Evolutionary conservation across 1,284 basidiomycete genomes (phyloP), one percentile per base, ranked within the genome.

Genomic region (Puccinia novopanici): DNA sequence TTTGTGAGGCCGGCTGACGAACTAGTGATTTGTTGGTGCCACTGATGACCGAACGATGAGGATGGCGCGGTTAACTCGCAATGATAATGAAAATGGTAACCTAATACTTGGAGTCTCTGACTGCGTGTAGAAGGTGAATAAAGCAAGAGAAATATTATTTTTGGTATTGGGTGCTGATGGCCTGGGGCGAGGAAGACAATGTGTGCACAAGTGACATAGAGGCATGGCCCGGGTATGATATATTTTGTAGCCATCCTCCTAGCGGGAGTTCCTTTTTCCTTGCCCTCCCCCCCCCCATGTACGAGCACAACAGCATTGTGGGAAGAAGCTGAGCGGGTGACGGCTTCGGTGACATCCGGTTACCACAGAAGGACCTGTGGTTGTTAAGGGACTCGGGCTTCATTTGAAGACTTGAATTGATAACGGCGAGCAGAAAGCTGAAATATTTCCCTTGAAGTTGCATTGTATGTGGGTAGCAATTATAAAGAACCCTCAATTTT

Each of bases 11-110:
- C 45, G 45, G 67, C 67, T 70, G 67, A 70, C 45, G 50, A 48
- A 70, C 42, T 70, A 34, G 24, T 48, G 42, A 50, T 27, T 34
- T 27, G 50, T 12, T 50, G 45, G 42, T 50, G 17, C 42, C 50
- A 52, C 24, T 30, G 67, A 70, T 70, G 67, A 70, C 67, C 45
- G 40, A 65, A 65, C 61, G 61, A 40, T 70, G 67, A 70, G 67
- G n/a, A 70, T 70, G 30, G 52, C 67, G 67, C 48, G 42, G n/a
- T 70, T 27, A 37, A 70, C 50, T 70, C 50, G 67, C 50, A 70
- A 52, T 70, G 45, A 50, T 52, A 70, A 70, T 50, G 50, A n/a
- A 52, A 52, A 30, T 45, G 65, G 59, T 61, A 65, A 65, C 61
- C 67, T 50, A 70, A 52, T 30, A 50, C 13, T 52, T 70, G 67